These are phyloP conservation scores for Hylodesmum podocarpum DNA, from an alignment of 306 rosid species.

Conservation along the genomic window DNA sequence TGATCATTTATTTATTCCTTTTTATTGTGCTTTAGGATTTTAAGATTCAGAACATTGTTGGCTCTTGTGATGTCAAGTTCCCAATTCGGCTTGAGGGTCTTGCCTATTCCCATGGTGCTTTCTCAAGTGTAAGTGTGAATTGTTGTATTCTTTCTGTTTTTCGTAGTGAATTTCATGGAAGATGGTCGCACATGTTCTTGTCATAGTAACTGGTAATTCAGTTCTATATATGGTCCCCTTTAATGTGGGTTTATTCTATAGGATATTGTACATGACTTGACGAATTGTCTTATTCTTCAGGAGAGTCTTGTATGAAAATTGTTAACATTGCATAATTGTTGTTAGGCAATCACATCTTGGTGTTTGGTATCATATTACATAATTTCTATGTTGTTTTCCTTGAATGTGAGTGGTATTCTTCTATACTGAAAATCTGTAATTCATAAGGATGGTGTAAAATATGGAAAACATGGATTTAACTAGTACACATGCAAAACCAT, in stretches of 20 bases:
- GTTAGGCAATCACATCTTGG: background rate
- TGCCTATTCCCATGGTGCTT: constrained; percentile 79
- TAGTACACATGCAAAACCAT: background rate
- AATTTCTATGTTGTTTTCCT: background rate
- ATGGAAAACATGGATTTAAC: background rate
- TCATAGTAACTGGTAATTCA: background rate
- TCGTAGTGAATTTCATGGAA: background rate
- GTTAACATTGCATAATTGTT: background rate
- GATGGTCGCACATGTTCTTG: background rate
- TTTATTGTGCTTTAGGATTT: constrained; percentile 45
- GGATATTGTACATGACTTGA: background rate
- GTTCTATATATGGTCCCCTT: background rate
- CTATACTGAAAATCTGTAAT: background rate
- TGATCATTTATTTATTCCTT: background rate
- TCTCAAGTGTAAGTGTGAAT: constrained; percentile 69
- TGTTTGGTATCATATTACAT: background rate
- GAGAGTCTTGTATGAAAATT: background rate
- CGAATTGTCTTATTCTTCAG: background rate
- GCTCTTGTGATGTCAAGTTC: constrained; percentile 88
- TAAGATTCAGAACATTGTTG: constrained; percentile 87
- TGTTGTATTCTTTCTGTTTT: background rate
- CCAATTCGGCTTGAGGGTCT: constrained; percentile 92
- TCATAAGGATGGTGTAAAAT: background rate
- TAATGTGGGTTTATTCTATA: background rate
- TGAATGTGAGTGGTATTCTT: background rate